These are phyloP conservation scores for Metroxylon sagu DNA, from an alignment of 176 grass and related monocot species.

Conservation along the genomic window DNA sequence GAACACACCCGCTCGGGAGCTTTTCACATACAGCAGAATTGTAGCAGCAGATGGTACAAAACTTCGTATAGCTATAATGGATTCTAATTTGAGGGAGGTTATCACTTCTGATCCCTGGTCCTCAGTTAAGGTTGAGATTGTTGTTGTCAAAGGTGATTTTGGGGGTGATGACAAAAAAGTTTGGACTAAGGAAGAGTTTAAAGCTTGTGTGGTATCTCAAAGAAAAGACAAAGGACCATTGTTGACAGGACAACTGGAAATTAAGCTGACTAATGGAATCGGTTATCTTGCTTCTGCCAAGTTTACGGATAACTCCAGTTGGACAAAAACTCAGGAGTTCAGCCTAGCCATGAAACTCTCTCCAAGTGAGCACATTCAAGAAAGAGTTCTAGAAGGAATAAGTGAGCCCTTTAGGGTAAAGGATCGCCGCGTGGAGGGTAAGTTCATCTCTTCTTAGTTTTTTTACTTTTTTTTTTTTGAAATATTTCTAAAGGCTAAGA, in stretches of 20 bases:
- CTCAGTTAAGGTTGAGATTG: slow-evolving; percentile 8
- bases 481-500: too few species aligned
- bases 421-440: neutral
- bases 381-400: slow-evolving; percentile 8
- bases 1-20: neutral
- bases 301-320: slow-evolving; percentile 14
- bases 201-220: neutral
- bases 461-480: neutral
- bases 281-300: neutral
- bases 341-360: slow-evolving; percentile 1
- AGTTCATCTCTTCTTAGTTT: neutral
- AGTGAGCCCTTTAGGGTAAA: slow-evolving; percentile 4
- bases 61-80: slow-evolving; percentile 10
- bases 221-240: slow-evolving; percentile 5
- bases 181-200: slow-evolving; percentile 4
- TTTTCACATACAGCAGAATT: slow-evolving; percentile 3
- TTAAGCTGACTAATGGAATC: slow-evolving; percentile 7
- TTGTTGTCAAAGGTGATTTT: slow-evolving; percentile 10
- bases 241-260: neutral
- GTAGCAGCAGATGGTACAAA: neutral
- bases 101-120: slow-evolving; percentile 2
- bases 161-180: neutral
- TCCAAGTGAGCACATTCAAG: neutral
- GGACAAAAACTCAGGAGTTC: slow-evolving; percentile 5
- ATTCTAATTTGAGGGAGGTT: neutral